Base-by-base conservation (phyloP, 176 grass and related monocot species). In the Rhynchospora pubera region DNA sequence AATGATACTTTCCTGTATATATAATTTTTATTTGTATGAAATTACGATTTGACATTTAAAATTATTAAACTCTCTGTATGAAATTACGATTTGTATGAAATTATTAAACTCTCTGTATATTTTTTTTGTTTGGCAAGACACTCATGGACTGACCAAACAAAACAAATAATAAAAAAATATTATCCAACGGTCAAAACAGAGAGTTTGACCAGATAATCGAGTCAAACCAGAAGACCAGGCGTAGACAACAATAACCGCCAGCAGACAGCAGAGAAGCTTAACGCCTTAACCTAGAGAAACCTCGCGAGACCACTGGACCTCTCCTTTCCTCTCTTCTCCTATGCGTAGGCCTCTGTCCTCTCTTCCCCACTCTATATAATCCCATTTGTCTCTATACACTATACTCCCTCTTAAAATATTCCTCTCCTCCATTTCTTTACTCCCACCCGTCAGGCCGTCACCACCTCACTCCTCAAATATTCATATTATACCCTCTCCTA, bases 321-420 rank as follows among this genome's bases (percentile, higher is more conserved):
- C 22, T 39, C 28, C 23, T 14, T 32, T 70, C 18, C 28, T 23
- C 32, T 16, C 34, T 39, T 39, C 34, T 39, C 34, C 4, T 39
- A 5, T 26, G 12, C 22, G 30, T 58, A 59, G 19, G 5, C 26
- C 48, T 58, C 30, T 58, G 76, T 60, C 74, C 23, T 58, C 30
- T 32, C 6, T 26, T 34, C 63, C 16, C 51, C 32, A 4, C 53
- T 79, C 76, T 79, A 79, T 79, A 79, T 30, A 79, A 61, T 57
- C 34, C 14, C 77, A 57, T 79, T 57, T 79, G 76, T 79, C 77
- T 79, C 51, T 39, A 79, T 79, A 10, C 79, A 65, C 26, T n/a
- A n/a, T n/a, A n/a, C n/a, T n/a, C 9, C 60, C 60, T 7, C 60
- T 82, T 82, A 82, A 64, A 82, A 82, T 82, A 82, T 82, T 82